Evolutionary conservation across 305 asterid genomes (phyloP), one percentile per base, ranked within the genome.

Genomic region (Stenogyne calaminthoides): DNA sequence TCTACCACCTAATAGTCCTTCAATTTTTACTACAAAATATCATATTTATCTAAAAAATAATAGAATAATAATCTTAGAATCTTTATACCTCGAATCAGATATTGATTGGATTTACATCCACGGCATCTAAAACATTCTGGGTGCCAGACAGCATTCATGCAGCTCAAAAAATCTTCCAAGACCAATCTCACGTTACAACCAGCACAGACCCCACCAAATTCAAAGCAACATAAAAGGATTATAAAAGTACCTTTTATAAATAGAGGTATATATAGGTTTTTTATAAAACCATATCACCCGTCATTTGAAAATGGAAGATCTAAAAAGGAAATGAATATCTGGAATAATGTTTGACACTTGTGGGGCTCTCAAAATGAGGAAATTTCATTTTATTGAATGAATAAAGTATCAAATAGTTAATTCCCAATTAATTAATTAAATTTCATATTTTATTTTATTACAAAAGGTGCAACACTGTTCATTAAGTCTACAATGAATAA

Each of bases 91-190:
- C 99, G 27, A 88, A 80, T 95, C 99, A 52, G 94, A 83, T 77
- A 95, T 92, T 25, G 99, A 96, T 76, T 89, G 97, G 83, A n/a
- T n/a, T 80, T 81, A 76, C 98, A 95, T 29, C 96, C 96, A 70
- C 85, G 95, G 82, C 99, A 95, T 80, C 96, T 88, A 70, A 95
- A 90, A 64, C 87, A 83, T 69, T 77, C 84, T 6, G 87, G 87
- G 68, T 83, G 87, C 87, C 87, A 83, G 32, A 91, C 84, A 71
- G 92, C 96, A 81, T 88, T 89, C 94, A 92, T 92, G 84, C 99
- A 95, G 83, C 88, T 95, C 83, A n/a, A 95, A 86, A 80, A 85
- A 88, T 76, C 96, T 84, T 80, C 99, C 97, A 67, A 88, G 88
- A 42, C 96, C 98, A 47, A 92, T 90, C 78, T 89, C 32, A 82